Evolutionary conservation across 129 eudicot genomes (phyloP).

Genomic region (Flaveria sonorensis): DNA sequence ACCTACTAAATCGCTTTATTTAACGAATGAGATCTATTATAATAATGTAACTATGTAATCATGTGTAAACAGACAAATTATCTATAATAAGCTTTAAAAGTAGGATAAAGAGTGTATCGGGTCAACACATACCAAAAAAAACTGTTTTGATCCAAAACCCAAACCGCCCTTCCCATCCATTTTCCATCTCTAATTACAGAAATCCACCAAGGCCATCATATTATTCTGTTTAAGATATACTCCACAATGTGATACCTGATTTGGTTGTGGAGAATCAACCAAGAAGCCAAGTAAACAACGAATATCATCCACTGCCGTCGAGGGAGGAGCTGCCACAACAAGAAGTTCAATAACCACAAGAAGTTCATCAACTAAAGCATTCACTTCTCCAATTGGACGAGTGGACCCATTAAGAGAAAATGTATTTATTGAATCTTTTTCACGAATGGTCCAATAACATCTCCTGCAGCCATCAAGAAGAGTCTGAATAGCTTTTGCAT

Average conservation of each 20-base stretch:
- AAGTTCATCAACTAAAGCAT: conserved; percentile 95
- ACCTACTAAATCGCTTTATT: background rate
- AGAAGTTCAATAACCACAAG: conserved; percentile 87
- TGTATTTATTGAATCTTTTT: conserved; percentile 76
- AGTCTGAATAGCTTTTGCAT: conserved; percentile 97
- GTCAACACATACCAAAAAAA: background rate
- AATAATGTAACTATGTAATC: background rate
- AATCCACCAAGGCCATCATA: conserved; percentile 17
- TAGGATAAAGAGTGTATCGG: background rate
- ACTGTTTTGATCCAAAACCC: background rate
- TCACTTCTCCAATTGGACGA: conserved; percentile 87
- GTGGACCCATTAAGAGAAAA: conserved; percentile 54
- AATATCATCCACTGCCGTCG: conserved; percentile 73
- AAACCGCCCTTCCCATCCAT: background rate
- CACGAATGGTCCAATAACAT: conserved; percentile 95
- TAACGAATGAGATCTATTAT: background rate
- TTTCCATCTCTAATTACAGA: background rate
- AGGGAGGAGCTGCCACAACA: conserved; percentile 88
- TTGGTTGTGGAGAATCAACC: conserved; percentile 96
- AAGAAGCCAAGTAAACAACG: conserved; percentile 89
- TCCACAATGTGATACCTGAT: conserved; percentile 63
- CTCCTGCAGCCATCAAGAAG: conserved; percentile 98
- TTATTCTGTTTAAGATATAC: conserved; percentile 13
- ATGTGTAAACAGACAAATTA: background rate
- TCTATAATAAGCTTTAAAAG: background rate